A percentile compares a stretch with the other conserved stretches of the same genome.
phyloP scores from a whole-genome alignment of 495 filamentous ascomycete genomes.

The Podospora bellae-mahoneyi region DNA sequence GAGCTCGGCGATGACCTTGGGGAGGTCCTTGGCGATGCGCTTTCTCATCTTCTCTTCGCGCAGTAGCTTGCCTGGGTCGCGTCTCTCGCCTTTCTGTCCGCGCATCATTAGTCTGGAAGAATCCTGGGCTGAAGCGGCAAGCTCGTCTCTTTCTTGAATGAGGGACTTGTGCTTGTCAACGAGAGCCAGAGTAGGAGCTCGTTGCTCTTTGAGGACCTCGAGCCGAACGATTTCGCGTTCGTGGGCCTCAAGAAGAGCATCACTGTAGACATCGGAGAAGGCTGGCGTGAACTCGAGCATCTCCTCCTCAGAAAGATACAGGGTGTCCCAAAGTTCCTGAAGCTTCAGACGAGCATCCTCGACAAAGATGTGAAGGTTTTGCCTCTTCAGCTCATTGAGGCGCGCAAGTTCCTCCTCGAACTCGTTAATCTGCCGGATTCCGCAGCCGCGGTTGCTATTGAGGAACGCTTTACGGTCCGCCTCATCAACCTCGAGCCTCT shows the following conservation, averaged over 20 bases:
- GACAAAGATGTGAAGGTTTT: slow-evolving; percentile 92
- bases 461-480: slow-evolving; percentile 79
- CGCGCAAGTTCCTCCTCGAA: slow-evolving; percentile 84
- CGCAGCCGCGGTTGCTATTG: slow-evolving; percentile 65
- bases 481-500: slow-evolving; percentile 79
- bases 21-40: slow-evolving; percentile 89
- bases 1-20: slow-evolving; percentile 81
- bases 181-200: slow-evolving; percentile 73
- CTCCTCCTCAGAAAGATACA: slow-evolving; percentile 96
- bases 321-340: slow-evolving; percentile 87
- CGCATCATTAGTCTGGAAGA: slow-evolving; percentile 87
- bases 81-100: slow-evolving; percentile 81
- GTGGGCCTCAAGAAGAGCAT: slow-evolving; percentile 82
- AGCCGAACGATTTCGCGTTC: slow-evolving; percentile 84
- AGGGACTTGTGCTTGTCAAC: slow-evolving; percentile 82
- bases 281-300: slow-evolving; percentile 96
- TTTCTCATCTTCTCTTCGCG: slow-evolving; percentile 98
- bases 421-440: slow-evolving; percentile 84
- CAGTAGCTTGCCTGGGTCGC: slow-evolving; percentile 91
- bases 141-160: slow-evolving; percentile 80
- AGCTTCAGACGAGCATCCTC: slow-evolving; percentile 87
- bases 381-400: slow-evolving; percentile 86
- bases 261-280: slow-evolving; percentile 83
- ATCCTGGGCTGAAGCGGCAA: slow-evolving; percentile 85
- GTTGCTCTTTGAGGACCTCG: slow-evolving; percentile 80